These are phyloP conservation scores for Nowakowskiella sp. DNA, from an alignment of 192 early-diverging fungal species.

Conservation along the genomic window DNA sequence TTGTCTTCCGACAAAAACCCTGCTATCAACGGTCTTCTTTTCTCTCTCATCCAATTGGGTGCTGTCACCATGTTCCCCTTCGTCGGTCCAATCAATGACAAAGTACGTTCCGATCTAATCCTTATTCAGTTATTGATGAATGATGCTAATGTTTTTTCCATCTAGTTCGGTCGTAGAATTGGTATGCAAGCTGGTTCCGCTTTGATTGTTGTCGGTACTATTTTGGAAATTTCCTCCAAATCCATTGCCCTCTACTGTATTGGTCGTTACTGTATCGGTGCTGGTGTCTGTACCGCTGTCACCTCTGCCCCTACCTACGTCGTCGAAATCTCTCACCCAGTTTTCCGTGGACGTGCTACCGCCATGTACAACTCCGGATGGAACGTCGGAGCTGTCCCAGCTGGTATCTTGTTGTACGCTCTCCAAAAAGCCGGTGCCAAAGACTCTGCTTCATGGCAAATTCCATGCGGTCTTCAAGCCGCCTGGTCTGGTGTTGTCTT, in stretches of 20 bases:
- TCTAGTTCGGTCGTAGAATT: background rate
- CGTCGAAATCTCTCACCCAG: background rate
- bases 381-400: constrained; percentile 1
- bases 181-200: background rate
- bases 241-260: background rate
- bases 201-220: background rate
- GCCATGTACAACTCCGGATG: background rate
- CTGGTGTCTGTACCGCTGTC: background rate
- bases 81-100: constrained; percentile 13
- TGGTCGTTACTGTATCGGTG: background rate
- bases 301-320: background rate
- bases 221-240: background rate
- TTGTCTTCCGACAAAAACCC: constrained; percentile 3
- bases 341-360: background rate
- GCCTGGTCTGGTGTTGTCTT: constrained; percentile 1
- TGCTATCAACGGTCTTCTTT: constrained; percentile 1
- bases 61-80: constrained; percentile 6
- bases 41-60: constrained; percentile 5
- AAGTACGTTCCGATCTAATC: no score
- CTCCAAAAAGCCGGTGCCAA: constrained; percentile 3
- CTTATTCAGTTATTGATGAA: no score
- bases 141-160: background rate
- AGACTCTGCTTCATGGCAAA: no score
- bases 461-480: constrained; percentile 10
- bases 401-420: constrained; percentile 12